Evolutionary conservation across 495 filamentous ascomycete species (phyloP).

Genomic region (Chlorociboria aeruginascens): DNA sequence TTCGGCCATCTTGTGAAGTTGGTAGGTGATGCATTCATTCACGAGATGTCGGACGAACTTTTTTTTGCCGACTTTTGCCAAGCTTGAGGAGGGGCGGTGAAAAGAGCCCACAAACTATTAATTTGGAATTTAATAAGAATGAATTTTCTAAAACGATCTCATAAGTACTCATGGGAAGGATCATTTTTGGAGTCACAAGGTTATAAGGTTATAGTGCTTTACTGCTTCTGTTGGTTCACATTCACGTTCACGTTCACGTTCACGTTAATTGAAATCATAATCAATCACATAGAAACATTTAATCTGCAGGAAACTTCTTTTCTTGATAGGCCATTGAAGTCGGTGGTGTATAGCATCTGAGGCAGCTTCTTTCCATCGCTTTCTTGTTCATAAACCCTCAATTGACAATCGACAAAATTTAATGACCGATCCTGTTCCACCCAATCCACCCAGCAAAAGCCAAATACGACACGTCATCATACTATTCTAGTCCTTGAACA

Average conservation of each 20-base stretch:
- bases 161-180: too few species aligned
- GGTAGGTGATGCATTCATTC: background rate
- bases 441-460: conserved; percentile 18
- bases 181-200: too few species aligned
- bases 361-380: conserved; percentile 20
- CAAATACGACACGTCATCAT: conserved; percentile 20
- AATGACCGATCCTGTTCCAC: conserved; percentile 20
- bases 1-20: conserved; percentile 7
- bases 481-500: conserved; percentile 20
- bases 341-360: conserved; percentile 18
- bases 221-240: too few species aligned
- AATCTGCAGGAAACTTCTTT: conserved; percentile 8
- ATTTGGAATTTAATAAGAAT: too few species aligned
- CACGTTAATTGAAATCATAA: too few species aligned
- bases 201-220: too few species aligned
- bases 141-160: too few species aligned
- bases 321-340: conserved; percentile 16
- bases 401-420: conserved; percentile 16
- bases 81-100: background rate
- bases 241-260: too few species aligned
- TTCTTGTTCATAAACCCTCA: conserved; percentile 17
- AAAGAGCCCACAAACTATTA: background rate
- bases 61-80: background rate
- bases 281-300: too few species aligned
- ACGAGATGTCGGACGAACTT: background rate